Evolutionary conservation across 2,329 filamentous ascomycete genomes (phyloP), one percentile per base, ranked within the genome.

Genomic region (Colletotrichum sp.): DNA sequence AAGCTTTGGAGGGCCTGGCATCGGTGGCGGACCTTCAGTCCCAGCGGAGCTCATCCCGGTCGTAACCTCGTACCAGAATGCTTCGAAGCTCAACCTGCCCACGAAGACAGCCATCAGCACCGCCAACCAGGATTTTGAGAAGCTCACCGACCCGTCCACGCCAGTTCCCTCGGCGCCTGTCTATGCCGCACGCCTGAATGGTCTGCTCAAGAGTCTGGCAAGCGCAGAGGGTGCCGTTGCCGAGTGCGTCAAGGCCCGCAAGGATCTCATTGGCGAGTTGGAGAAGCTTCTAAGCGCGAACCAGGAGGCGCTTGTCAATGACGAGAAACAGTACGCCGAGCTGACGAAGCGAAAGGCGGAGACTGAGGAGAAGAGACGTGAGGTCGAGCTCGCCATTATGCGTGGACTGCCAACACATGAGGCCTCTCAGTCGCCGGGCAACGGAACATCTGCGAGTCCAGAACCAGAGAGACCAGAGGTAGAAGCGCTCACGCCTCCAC

Each of bases 311-410:
- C 86, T 98, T 6, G 88, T 90, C 2, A 89, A 89, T 18, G 96
- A 99, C 74, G 92, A 95, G 80, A 85, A 88, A 6, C 89, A 93
- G 43, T 87, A 92, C n/a, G 83, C 88, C 8, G 90, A 94, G 18
- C 85, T 99, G 24, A 86, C 88, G 5, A 88, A 87, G n/a, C 92
- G 93, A 72, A 95, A 94, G 79, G 85, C 87, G 4, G 92, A 93
- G 72, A 95, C 96, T 18, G 96, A 98, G 80, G 87, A 89, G 21
- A 96, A 95, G 85, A 98, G 98, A 84, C 92, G 93, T 68, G 94
- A 97, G 64, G 96, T 99, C 9, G 97, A 99, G 84, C 92, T 96
- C 78, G 93, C 92, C 65, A 99, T 99, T 79, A 95, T 99, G 90
- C 92, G 94, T 67, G 95, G 95, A 10, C 90, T 98, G 16, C 90